Evolutionary conservation across 2,329 filamentous ascomycete genomes (phyloP).

Genomic region (Sclerotinia nivalis): DNA sequence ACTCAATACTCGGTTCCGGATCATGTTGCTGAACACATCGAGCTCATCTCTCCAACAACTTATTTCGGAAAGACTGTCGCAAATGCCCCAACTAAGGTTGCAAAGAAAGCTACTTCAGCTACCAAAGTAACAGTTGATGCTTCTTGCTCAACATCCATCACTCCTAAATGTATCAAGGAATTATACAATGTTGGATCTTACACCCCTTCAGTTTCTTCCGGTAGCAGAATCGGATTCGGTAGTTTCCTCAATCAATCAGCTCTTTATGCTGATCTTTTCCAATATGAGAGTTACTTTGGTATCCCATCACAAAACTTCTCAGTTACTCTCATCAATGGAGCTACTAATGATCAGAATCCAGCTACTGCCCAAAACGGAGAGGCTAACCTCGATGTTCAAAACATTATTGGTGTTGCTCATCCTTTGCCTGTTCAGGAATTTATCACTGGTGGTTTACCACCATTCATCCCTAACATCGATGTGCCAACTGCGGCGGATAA

Average conservation of each 20-base stretch:
- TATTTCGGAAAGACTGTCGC: constrained; percentile 35
- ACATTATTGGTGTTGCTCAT: constrained; percentile 54
- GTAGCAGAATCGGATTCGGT: constrained; percentile 52
- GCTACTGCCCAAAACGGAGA: constrained; percentile 26
- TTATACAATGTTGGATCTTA: constrained; percentile 53
- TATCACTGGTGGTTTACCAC: constrained; percentile 56
- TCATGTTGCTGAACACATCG: constrained; percentile 32
- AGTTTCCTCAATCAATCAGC: constrained; percentile 55
- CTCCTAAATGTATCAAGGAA: constrained; percentile 50
- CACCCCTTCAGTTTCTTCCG: constrained; percentile 46
- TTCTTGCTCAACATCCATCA: constrained; percentile 43
- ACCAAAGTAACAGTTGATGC: constrained; percentile 23
- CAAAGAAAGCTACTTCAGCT: constrained; percentile 1
- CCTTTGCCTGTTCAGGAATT: constrained; percentile 56
- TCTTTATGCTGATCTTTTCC: constrained; percentile 48
- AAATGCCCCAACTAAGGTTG: constrained; percentile 16
- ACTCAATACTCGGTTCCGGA: constrained; percentile 36
- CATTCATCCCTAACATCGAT: constrained; percentile 50
- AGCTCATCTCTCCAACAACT: constrained; percentile 37
- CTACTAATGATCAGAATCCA: constrained; percentile 45
- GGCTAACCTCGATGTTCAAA: constrained; percentile 51
- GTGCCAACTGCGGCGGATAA: constrained; percentile 31
- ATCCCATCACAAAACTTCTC: constrained; percentile 50
- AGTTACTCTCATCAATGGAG: constrained; percentile 46
- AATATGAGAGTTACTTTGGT: constrained; percentile 43